Base-by-base conservation (phyloP, 2,329 filamentous ascomycete species). In the Calonectria hawksworthii region DNA sequence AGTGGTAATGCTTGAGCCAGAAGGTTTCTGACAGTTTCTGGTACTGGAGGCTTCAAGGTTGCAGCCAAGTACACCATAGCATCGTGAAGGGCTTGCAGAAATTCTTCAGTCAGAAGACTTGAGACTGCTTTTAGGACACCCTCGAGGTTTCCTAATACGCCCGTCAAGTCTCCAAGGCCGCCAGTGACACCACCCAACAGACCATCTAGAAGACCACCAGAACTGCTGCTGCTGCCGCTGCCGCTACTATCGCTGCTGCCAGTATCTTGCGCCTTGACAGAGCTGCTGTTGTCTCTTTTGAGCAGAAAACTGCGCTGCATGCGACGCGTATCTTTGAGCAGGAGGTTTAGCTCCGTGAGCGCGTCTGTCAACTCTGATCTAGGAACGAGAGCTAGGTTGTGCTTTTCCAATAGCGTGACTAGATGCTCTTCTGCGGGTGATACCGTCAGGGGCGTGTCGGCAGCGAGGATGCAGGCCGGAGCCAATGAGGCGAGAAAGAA, bases 351-450 rank as follows among this genome's bases (percentile, higher is more conserved):
- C 77, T 88, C 86, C 8, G 84, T 84, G 21, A 88, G 74, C 1
- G 84, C 86, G 52, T 88, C 86, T n/a, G 86, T 86, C 69, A 88
- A 84, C 70, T 88, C 86, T 59, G 85, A 86, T n/a, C 86, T 83
- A 41, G 87, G 86, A 10, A 88, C 86, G 65, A 88, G 79, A 34
- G 85, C 87, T 38, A 88, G 81, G 68, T 87, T 87, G 78, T 88
- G 86, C 78, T 84, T 88, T 54, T 84, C 84, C 51, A 88, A 79
- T 56, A 86, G 78, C 56, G 85, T 85, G 28, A 86, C 86, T 28
- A 88, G 84, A 23, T 86, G 82, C 16, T 85, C 70, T 66, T 86
- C 85, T 28, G 82, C 81, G 10, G 79, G 73, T 21, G 82, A 83
- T 21, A 76, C 74, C 1, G 80, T 79, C 30, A 72, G 65, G 28